Evolutionary conservation across 1,139 yeast species (phyloP), one percentile per base, ranked within the genome.

Genomic region (Insectozyma bohioensis): DNA sequence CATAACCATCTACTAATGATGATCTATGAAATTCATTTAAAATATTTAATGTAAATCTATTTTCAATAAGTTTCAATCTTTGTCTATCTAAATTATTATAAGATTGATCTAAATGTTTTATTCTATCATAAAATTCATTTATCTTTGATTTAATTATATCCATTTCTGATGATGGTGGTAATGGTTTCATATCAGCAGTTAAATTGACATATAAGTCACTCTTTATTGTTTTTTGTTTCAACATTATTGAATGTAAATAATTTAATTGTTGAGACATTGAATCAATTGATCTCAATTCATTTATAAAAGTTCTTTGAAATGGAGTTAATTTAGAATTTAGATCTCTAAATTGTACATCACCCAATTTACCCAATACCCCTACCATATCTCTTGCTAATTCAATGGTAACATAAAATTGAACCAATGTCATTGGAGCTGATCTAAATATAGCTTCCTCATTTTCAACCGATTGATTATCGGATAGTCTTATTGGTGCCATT

Each of bases 371-470:
- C 25, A 92, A 63, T 3, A 82, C 75, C 34, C 84, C 80, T 10
- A 88, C 94, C 40, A 87, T 80, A 41, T 88, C 95, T 42, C 97
- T 71, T 6, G 95, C 85, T 40, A 87, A 78, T 57, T 92, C 98
- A 20, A 82, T 78, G n/a, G 97, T 87, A 33, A 92, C 80, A 58
- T 85, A 92, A 54, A 92, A 75, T 63, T 92, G 97, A 26, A 90
- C 88, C 44, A 90, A 72, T 27, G 88, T 74, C 97, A 92, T 90
- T 38, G 94, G 95, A 62, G 97, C 97, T 35, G 97, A 85, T 62
- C 95, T 44, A 42, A 62, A 61, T 9, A 61, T 55, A 9, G 63
- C 63, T 36, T 60, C 66, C 8, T 33, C 33, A 5, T 31, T 22
- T 6, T 18, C 9, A 3, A 22, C 21, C 16, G 21, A 13, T 10